Base-by-base conservation (phyloP, 2,329 filamentous ascomycete genomes). In the Aspergillus pseudoterreus region DNA sequence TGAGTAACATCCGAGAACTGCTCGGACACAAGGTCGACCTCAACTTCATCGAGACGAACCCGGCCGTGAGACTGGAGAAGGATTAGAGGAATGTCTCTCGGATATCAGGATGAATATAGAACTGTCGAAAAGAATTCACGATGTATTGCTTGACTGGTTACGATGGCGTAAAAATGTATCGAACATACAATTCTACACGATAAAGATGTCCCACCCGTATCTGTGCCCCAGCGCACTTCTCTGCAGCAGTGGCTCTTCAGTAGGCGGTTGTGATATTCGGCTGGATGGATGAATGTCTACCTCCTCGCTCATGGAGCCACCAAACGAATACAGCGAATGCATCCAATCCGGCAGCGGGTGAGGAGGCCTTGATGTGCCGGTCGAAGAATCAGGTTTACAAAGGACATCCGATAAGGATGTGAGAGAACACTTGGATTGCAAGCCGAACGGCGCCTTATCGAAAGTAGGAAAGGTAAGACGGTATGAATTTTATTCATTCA, bases 11-110 rank as follows among this genome's bases (percentile, higher is more conserved):
- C 63, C 84, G 92, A 62, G 91, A 96, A 73, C 75, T 96, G 65
- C 78, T 99, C 49, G 92, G 92, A 12, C 92, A 99, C 77, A 95
- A 96, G 78, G 92, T 96, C 39, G 92, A 97, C 74, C 75, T 97
- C 68, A 85, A 85, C 66, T 96, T 96, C 76, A 91, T 99, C 61
- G 87, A 95, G 78, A 85, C 81, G 61, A 96, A 95, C 73, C 86
- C 92, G 10, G 94, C 92, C 17, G 92, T 97, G 55, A 82, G 92
- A 71, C 77, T 97, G 69, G 89, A 95, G 63, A 92, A 91, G 77
- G 82, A 90, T 62, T 92, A 84, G 66, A 51, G 56, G 51, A 53
- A 55, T 53, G 56, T 4, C 21, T 45, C 14, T 19, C 11, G 17
- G 43, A 24, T 46, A 46, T 38, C 30, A 35, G 27, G 19, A 19